Evolutionary conservation across 108 stramenopile genomes (phyloP), one percentile per base, ranked within the genome.

Genomic region (Cyclostephanos invisitatus): DNA sequence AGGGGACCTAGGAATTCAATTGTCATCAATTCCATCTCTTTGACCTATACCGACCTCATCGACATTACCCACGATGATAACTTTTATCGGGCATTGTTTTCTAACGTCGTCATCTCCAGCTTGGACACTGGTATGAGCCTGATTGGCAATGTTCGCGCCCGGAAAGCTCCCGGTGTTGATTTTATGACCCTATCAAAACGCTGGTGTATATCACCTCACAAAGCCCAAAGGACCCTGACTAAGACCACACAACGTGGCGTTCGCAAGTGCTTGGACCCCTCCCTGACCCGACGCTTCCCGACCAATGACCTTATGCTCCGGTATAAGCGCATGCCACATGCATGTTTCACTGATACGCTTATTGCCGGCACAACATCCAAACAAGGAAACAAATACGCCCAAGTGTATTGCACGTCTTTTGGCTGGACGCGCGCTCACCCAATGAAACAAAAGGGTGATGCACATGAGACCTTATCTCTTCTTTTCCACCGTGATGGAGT

Each of bases 141-240:
- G 56, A 58, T 1, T 10, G 56, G 56, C 9, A 20, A 27, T 10
- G 18, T 58, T 17, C 32, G 4, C 4, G 32, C 32, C 32, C 32
- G 32, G 32, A 32, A 32, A 4, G 32, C 32, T 32, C 32, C 32
- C 9, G 4, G 15, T 27, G 32, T 58, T 15, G 56, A 58, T 5
- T 29, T 32, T 29, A 20, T 10, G 56, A 58, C 25, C 51, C 72
- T 82, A 0, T 46, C 75, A 0, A 61, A 77, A 35, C 22, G 67
- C 29, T 82, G 81, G 81, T 14, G 70, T n/a, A 73, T 72, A 14
- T 66, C 57, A 0, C 47, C 36, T 10, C 38, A 67, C 0, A 64
- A 25, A 7, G 75, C 81, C 10, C 14, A 53, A 35, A 5, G 46
- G 66, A 82, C 75, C 12, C 24, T 82, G n/a, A 50, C 67, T 3